These are phyloP conservation scores for Fraxinus latifolia DNA, from an alignment of 305 asterid genomes.

Conservation along the genomic window DNA sequence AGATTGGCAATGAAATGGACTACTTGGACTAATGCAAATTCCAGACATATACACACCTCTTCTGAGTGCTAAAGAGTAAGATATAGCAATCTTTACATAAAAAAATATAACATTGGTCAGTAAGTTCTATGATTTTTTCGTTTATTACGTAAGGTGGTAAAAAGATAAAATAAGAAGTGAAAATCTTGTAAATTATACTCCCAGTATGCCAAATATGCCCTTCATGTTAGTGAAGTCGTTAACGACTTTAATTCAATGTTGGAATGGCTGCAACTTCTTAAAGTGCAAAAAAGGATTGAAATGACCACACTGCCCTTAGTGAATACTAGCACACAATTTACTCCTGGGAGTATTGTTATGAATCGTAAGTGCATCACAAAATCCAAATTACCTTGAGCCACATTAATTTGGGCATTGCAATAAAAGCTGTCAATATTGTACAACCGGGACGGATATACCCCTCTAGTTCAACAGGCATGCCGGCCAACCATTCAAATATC, in stretches of 20 bases:
- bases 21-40: background rate
- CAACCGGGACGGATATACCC: constrained; percentile 96
- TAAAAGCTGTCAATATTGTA: constrained; percentile 75
- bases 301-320: background rate
- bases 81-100: background rate
- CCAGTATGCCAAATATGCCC: background rate
- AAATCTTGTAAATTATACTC: background rate
- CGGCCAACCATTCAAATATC: constrained; percentile 93
- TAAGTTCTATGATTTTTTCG: background rate
- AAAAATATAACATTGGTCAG: background rate
- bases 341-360: background rate
- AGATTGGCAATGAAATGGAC: background rate
- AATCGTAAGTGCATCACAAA: background rate
- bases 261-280: background rate
- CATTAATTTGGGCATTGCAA: constrained; percentile 70
- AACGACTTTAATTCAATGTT: background rate
- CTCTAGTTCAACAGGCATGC: constrained; percentile 93
- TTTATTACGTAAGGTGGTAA: background rate
- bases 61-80: background rate
- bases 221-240: background rate
- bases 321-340: background rate
- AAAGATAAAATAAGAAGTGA: background rate
- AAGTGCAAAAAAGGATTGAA: background rate
- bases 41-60: background rate
- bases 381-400: constrained; percentile 64